Evolutionary conservation across 176 grass and related monocot species (phyloP), one percentile per base, ranked within the genome.

Genomic region (Aegilops bicornis): DNA sequence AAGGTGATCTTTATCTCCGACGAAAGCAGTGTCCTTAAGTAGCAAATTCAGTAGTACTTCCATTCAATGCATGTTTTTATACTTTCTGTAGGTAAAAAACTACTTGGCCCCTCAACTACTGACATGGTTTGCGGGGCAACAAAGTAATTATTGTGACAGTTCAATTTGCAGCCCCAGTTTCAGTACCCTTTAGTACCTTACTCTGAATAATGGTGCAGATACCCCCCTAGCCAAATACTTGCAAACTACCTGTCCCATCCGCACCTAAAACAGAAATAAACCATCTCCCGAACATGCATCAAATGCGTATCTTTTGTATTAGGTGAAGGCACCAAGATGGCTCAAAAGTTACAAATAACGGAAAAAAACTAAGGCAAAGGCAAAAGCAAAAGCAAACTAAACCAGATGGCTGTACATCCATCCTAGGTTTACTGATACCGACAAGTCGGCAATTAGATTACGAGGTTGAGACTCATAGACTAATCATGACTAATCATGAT

Each of bases 1-100:
- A 93, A 95, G 95, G 95, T 98, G 73, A 50, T 80, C 67, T 87
- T 71, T 76, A 30, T 83, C 45, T 83, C 11, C 13, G 9, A 85
- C 64, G 19, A 58, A 58, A 77, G 20, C 31, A 75, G 35, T 79
- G 14, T 65, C 4, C 24, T 58, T 48, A 2, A 17, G 30, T 10
- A 74, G 14, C 79, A 83, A 79, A 59, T 23, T 58, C 56, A 73
- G 24, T 79, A 16, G 42, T 59, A 35, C 19, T 43, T 87, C 17
- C 73, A 79, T 83, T 24, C n/a, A 10, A 83, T 83, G 56, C 43
- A 65, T 79, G 45, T 64, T 79, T 20, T 75, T 50, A 52, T 30
- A 75, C 24, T 52, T 48, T 31, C 54, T 76, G 24, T 52, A 20
- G 73, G 24, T 48, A n/a, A n/a, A 74, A 74, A 74, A 74, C 40